Percentiles rank a stretch among this genome's conserved stretches.
phyloP scores from a whole-genome alignment of 192 early-diverging fungal species.

The Endogone sp. region DNA sequence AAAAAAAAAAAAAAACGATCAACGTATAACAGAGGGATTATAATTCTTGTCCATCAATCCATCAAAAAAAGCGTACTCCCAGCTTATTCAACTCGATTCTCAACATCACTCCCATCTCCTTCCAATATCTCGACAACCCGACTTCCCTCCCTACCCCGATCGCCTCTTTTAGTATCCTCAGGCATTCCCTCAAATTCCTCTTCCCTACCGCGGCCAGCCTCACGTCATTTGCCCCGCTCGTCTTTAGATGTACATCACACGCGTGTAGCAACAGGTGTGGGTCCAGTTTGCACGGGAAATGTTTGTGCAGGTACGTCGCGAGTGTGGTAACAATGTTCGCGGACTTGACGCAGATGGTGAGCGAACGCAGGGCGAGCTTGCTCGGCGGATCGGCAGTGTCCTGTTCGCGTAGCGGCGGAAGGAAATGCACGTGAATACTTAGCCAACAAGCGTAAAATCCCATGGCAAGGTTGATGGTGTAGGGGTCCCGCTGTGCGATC shows the following conservation, averaged over 20 bases:
- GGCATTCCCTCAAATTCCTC: neutral
- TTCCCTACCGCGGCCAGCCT: neutral
- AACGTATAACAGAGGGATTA: too few relatives aligned
- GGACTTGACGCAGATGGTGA: neutral
- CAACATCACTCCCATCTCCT: neutral
- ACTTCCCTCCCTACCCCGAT: neutral
- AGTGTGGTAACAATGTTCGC: neutral
- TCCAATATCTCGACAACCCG: neutral
- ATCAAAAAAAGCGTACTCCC: neutral
- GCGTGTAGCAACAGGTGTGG: neutral
- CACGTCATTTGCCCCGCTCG: neutral
- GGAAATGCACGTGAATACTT: neutral
- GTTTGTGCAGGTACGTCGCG: neutral
- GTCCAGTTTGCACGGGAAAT: neutral
- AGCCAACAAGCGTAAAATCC: neutral
- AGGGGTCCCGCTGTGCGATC: neutral
- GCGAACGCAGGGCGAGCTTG: neutral
- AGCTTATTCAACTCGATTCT: neutral
- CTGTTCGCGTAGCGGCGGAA: neutral
- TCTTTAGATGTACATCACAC: neutral
- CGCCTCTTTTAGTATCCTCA: neutral
- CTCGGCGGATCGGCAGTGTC: neutral
- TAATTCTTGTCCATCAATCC: too few relatives aligned
- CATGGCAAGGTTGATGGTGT: neutral
- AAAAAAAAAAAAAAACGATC: too few relatives aligned